These are phyloP conservation scores for Candida multigemmis DNA, from an alignment of 805 yeast genomes.

Conservation along the genomic window DNA sequence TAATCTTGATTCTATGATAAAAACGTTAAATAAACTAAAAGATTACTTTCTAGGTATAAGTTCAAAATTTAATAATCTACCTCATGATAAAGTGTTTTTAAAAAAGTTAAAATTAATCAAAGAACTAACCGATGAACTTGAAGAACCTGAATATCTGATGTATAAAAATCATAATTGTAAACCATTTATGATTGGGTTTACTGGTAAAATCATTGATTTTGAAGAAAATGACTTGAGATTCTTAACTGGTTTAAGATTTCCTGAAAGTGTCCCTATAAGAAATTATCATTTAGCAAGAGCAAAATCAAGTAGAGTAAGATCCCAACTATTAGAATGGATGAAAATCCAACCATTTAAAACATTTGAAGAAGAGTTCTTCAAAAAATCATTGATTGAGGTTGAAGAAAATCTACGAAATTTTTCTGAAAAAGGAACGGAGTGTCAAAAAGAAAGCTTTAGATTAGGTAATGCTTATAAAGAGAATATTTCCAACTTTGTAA, in stretches of 20 bases:
- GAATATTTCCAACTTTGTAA: too few species aligned
- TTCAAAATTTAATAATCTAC: too few species aligned
- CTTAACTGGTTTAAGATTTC: constrained; percentile 2
- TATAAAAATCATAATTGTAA: not conserved
- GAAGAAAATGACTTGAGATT: constrained; percentile 26
- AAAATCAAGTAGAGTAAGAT: constrained; percentile 10
- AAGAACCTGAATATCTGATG: too few species aligned
- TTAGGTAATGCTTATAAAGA: too few species aligned
- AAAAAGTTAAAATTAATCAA: too few species aligned
- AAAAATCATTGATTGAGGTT: constrained; percentile 9
- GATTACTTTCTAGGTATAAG: too few species aligned
- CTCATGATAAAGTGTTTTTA: too few species aligned
- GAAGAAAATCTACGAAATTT: constrained; percentile 7
- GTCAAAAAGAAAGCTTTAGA: too few species aligned
- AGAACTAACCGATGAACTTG: too few species aligned
- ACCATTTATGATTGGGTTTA: constrained; percentile 8
- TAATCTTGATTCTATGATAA: too few species aligned
- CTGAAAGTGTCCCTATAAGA: constrained; percentile 5
- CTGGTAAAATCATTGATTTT: constrained; percentile 27
- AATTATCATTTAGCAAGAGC: constrained; percentile 9
- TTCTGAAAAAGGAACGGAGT: too few species aligned
- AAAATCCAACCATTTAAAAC: constrained; percentile 24
- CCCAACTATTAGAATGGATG: constrained; percentile 30
- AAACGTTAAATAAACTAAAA: too few species aligned
- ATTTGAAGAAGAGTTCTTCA: constrained; percentile 11